Conservation (phyloP, 257 asterid species). For the Solanum chilense region DNA sequence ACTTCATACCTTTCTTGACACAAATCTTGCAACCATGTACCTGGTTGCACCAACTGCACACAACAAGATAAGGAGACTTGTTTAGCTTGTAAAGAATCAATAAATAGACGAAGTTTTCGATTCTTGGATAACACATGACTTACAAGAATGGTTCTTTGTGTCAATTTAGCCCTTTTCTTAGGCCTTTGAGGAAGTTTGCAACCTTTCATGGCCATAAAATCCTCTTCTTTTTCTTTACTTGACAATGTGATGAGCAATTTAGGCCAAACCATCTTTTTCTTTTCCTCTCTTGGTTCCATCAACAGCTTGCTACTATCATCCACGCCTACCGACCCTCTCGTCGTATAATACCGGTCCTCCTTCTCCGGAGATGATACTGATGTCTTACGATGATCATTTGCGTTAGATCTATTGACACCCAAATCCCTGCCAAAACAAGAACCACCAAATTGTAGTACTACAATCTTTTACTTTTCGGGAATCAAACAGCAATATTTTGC, state of each 20-base stretch:
- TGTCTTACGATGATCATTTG: slow-evolving; percentile 40
- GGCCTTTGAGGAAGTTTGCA: slow-evolving; percentile 42
- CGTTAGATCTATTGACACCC: slow-evolving; percentile 43
- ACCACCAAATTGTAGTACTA: background rate
- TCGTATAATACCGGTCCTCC: slow-evolving; percentile 76
- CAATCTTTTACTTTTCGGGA: background rate
- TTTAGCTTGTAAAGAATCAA: background rate
- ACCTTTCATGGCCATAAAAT: slow-evolving; percentile 41
- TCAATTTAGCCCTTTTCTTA: slow-evolving; percentile 33
- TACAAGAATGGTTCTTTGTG: slow-evolving; percentile 26
- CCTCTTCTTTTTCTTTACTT: slow-evolving; percentile 35
- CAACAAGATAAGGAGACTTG: background rate
- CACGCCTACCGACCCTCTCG: slow-evolving; percentile 63
- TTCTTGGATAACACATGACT: background rate
- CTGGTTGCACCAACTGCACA: slow-evolving; percentile 36
- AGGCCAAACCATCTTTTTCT: slow-evolving; percentile 26
- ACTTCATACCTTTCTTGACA: slow-evolving; percentile 46
- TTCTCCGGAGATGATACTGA: slow-evolving; percentile 61
- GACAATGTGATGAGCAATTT: slow-evolving; percentile 21
- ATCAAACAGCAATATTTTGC: background rate
- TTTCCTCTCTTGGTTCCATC: slow-evolving; percentile 27
- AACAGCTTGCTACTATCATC: slow-evolving; percentile 51
- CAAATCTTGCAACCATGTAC: slow-evolving; percentile 39
- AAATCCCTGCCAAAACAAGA: slow-evolving; percentile 37
- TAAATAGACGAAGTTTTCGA: background rate